These are phyloP conservation scores for Beta lomatogona DNA, from an alignment of 179 eudicot species.

Conservation along the genomic window DNA sequence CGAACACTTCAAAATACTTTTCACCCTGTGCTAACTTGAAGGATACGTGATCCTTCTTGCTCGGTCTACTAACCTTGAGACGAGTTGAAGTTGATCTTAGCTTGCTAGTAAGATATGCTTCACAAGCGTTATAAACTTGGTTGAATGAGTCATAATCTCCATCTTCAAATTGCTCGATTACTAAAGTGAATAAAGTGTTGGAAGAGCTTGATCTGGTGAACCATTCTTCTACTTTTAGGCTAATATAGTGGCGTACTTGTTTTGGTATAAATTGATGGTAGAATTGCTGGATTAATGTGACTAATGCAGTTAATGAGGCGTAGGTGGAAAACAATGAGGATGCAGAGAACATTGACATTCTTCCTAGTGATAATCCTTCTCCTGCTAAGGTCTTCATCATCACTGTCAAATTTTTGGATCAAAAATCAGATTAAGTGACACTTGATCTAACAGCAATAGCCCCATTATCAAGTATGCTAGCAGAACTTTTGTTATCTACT, in stretches of 20 bases:
- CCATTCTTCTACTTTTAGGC: conserved; percentile 24
- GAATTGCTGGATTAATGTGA: conserved; percentile 49
- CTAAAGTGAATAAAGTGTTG: conserved; percentile 36
- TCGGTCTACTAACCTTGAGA: conserved; percentile 43
- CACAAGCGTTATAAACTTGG: conserved; percentile 48
- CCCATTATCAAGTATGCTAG: background rate
- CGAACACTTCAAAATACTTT: conserved; percentile 35
- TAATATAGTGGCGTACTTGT: conserved; percentile 37
- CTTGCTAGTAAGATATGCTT: conserved; percentile 44
- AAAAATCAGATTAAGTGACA: background rate
- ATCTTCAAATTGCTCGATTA: conserved; percentile 51
- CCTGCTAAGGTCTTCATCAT: conserved; percentile 26
- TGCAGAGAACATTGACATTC: conserved; percentile 34
- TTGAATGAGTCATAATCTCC: conserved; percentile 41
- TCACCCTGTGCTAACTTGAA: conserved; percentile 46
- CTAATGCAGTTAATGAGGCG: conserved; percentile 53
- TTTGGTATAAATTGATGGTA: conserved; percentile 48
- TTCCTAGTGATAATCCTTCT: conserved; percentile 17
- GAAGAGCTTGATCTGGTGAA: conserved; percentile 21
- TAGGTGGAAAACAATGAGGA: conserved; percentile 51
- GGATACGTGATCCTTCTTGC: conserved; percentile 30
- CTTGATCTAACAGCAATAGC: background rate
- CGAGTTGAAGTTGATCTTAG: conserved; percentile 38
- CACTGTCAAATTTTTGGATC: background rate
- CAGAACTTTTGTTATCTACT: too few species aligned